phyloP scores from a whole-genome alignment of 768 basidiomycete genomes.

The Naganishia randhawae region DNA sequence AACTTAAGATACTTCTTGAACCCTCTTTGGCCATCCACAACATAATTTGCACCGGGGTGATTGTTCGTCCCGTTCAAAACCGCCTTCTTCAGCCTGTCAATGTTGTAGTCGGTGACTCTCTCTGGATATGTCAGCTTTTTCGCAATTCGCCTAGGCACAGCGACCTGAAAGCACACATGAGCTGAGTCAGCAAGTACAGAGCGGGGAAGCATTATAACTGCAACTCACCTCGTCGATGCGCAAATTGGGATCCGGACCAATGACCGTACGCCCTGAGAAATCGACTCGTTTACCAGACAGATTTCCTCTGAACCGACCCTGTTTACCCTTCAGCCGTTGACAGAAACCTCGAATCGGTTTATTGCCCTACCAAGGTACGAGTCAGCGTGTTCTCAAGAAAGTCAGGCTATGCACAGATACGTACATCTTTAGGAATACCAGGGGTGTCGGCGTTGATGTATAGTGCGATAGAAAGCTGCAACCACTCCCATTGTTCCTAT shows the following conservation, averaged over 20 bases:
- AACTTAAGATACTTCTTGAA: slow-evolving; percentile 87
- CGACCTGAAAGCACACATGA: slow-evolving; percentile 56
- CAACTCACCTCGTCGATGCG: slow-evolving; percentile 79
- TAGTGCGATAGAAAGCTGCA: slow-evolving; percentile 90
- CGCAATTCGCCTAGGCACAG: slow-evolving; percentile 90
- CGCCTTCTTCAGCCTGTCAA: slow-evolving; percentile 67
- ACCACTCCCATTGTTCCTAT: slow-evolving; percentile 97
- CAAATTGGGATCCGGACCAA: slow-evolving; percentile 97
- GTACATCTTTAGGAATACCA: slow-evolving; percentile 62
- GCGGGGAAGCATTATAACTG: background rate
- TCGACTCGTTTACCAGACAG: slow-evolving; percentile 98
- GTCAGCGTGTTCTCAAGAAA: background rate
- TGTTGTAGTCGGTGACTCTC: slow-evolving; percentile 86
- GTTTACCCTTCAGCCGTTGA: slow-evolving; percentile 96
- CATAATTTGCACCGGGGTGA: slow-evolving; percentile 95
- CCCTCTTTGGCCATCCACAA: slow-evolving; percentile 66
- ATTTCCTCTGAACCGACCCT: slow-evolving; percentile 97
- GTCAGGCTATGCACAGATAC: slow-evolving; percentile 9
- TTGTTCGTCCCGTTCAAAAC: slow-evolving; percentile 82
- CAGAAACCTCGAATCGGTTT: slow-evolving; percentile 97
- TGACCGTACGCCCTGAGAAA: slow-evolving; percentile 96
- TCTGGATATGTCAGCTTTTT: slow-evolving; percentile 95
- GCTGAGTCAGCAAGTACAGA: background rate
- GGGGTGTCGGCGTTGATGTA: slow-evolving; percentile 98
- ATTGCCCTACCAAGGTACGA: slow-evolving; percentile 52